Evolutionary conservation across 2,329 filamentous ascomycete species (phyloP).

Genomic region (Botrytis fragariae): DNA sequence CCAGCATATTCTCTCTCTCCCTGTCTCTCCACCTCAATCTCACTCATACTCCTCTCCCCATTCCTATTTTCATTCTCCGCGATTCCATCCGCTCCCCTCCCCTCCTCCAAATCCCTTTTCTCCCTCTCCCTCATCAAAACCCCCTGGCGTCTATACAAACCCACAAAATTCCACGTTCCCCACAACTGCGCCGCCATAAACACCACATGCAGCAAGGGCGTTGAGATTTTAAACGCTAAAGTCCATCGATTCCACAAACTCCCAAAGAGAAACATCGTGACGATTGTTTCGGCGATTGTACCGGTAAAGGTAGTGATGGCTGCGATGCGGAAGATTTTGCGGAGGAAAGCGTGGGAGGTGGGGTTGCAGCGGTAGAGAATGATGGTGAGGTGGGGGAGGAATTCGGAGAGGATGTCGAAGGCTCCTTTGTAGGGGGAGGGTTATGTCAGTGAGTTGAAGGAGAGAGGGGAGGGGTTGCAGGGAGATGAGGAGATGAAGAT

Average conservation of each 20-base stretch:
- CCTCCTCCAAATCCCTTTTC: neutral
- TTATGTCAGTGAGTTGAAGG: slow-evolving; percentile 4
- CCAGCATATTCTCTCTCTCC: neutral
- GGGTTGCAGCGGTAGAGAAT: slow-evolving; percentile 46
- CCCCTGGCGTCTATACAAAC: neutral
- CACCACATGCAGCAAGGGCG: slow-evolving; percentile 44
- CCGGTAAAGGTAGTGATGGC: slow-evolving; percentile 42
- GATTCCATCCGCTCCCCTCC: neutral
- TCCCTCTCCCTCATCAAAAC: neutral
- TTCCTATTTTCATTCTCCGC: neutral
- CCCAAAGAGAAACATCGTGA: slow-evolving; percentile 47
- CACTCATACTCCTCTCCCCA: neutral
- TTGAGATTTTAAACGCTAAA: slow-evolving; percentile 44
- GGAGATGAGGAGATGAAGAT: neutral
- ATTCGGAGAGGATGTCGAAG: slow-evolving; percentile 47
- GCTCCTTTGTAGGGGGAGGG: slow-evolving; percentile 38
- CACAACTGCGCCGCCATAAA: slow-evolving; percentile 46
- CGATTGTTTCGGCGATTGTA: slow-evolving; percentile 43
- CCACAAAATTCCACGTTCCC: slow-evolving; percentile 42
- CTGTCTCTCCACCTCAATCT: neutral
- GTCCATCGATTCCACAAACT: slow-evolving; percentile 44
- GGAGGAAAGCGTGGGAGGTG: slow-evolving; percentile 41
- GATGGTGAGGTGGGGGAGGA: slow-evolving; percentile 47
- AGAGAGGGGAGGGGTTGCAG: slow-evolving; percentile 16
- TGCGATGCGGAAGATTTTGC: slow-evolving; percentile 41